Evolutionary conservation across 2,329 filamentous ascomycete genomes (phyloP), one percentile per base, ranked within the genome.

Genomic region (Conoideocrella luteorostrata): DNA sequence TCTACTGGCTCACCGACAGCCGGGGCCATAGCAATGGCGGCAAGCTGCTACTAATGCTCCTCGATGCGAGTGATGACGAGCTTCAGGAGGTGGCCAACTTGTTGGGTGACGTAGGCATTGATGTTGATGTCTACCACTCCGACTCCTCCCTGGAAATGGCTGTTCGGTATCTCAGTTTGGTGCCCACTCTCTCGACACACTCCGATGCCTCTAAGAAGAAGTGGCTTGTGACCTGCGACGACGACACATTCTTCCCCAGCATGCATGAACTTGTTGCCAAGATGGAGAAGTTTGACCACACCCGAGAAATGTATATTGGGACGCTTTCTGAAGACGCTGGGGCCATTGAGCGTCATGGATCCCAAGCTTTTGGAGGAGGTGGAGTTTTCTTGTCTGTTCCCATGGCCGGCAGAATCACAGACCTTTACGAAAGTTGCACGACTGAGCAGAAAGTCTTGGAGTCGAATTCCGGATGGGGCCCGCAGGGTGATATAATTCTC

Each of bases 211-310:
- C 54, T 20, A 57, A 56, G 23, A 76, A 72, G 59, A 78, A 75
- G 51, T 83, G 79, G 79, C 67, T 78, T 1, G 77, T 78, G 12
- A 70, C 76, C 12, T 81, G 79, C 55, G 78, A 83, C 50, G 79
- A 83, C 51, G 79, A 83, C 49, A 83, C 79, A 3, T 82, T 80
- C 56, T 82, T 82, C 65, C 71, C 74, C 5, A 79, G 72, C 45
- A 77, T 81, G 58, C 65, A 78, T 42, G 69, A 62, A 10, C 61
- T 83, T 11, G 64, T 73, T 3, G 64, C 74, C 29, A 72, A 67
- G 38, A 66, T 82, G 33, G 62, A 60, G n/a, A 59, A 66, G 4
- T 77, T 73, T 53, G 74, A 82, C 50, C 62, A 74, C 46, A 66
- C 60, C 2, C 61, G 69, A 37, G 67, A 72, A 46, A 70, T 78